A percentile compares a stretch with the other conserved stretches of the same genome.
These are phyloP conservation scores for Curvularia spicifera DNA, from an alignment of 2,329 filamentous ascomycete species.

Conservation along the genomic window DNA sequence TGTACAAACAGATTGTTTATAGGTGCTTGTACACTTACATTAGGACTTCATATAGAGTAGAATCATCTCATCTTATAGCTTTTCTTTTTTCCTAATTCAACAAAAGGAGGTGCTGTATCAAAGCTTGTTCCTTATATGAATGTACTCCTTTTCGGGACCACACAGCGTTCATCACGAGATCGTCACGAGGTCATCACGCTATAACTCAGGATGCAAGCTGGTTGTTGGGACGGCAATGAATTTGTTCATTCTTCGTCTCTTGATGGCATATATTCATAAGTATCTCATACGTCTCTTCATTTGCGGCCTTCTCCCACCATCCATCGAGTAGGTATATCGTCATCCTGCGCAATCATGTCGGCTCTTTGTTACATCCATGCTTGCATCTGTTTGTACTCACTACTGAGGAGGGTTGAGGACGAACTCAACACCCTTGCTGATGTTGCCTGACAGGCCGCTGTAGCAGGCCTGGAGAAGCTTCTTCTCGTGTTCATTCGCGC, in stretches of 20 bases:
- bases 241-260: slow-evolving; percentile 11
- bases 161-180: not conserved
- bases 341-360: slow-evolving; percentile 25
- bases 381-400: slow-evolving; percentile 29
- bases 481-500: slow-evolving; percentile 87
- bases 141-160: not conserved
- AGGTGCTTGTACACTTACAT: too few relatives aligned
- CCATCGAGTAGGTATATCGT: slow-evolving; percentile 22
- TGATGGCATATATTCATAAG: slow-evolving; percentile 15
- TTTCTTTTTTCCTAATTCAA: too few relatives aligned
- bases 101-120: not conserved
- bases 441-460: slow-evolving; percentile 86
- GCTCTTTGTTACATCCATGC: not conserved
- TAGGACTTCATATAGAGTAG: too few relatives aligned
- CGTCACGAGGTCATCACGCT: not conserved
- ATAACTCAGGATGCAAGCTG: not conserved
- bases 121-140: not conserved
- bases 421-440: slow-evolving; percentile 91
- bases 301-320: slow-evolving; percentile 21
- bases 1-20: too few relatives aligned
- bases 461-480: slow-evolving; percentile 77
- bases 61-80: too few relatives aligned
- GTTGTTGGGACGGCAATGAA: not conserved
- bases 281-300: slow-evolving; percentile 20
- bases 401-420: slow-evolving; percentile 75